Evolutionary conservation across 306 rosid species (phyloP).

Genomic region (Parietaria judaica): DNA sequence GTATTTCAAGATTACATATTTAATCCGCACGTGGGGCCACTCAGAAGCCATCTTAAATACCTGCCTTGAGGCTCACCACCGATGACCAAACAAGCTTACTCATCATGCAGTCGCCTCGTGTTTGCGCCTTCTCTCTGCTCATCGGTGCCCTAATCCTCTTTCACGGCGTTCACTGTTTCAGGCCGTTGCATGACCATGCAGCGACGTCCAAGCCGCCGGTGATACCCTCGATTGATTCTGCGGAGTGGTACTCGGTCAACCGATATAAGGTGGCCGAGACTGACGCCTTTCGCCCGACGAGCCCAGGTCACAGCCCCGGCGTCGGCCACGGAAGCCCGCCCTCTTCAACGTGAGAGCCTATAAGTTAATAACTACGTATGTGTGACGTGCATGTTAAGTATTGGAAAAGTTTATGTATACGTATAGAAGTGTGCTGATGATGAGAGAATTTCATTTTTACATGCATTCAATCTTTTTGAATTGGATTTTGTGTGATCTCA

Average conservation of each 20-base stretch:
- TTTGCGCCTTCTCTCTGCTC: constrained; percentile 10
- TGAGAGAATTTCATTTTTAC: background rate
- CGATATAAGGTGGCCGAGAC: constrained; percentile 23
- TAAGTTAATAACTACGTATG: background rate
- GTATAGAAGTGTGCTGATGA: no score
- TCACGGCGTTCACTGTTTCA: constrained; percentile 29
- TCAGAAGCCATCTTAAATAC: constrained; percentile 48
- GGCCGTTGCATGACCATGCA: constrained; percentile 34
- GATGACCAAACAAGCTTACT: background rate
- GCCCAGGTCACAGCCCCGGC: constrained; percentile 37
- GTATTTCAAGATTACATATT: constrained; percentile 15
- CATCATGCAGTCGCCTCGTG: background rate
- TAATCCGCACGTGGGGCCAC: constrained; percentile 43
- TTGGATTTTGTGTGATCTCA: background rate
- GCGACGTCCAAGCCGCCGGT: constrained; percentile 26
- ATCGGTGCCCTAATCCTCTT: constrained; percentile 28
- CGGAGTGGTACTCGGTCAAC: constrained; percentile 27
- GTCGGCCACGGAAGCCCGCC: constrained; percentile 28
- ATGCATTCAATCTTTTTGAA: no score
- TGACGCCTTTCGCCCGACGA: constrained; percentile 34
- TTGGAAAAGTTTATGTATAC: background rate
- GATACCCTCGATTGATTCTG: constrained; percentile 25
- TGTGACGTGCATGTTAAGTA: no score
- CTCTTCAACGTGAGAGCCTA: background rate
- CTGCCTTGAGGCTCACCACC: constrained; percentile 21